Conservation (phyloP, 495 filamentous ascomycete species). For the Neurospora terricola region DNA sequence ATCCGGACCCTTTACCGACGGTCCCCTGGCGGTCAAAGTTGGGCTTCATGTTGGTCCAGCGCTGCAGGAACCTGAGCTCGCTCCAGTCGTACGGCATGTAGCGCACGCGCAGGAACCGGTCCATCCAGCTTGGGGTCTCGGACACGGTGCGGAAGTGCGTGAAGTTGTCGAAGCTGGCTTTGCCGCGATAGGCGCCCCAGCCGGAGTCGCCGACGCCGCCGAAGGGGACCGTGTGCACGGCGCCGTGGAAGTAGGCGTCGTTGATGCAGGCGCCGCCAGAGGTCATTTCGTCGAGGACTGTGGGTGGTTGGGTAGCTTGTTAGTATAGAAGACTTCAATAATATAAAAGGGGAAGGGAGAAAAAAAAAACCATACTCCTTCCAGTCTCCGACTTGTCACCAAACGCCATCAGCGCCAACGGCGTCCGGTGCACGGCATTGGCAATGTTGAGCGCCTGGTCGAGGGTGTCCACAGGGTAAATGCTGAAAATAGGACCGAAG, state of each 20-base stretch:
- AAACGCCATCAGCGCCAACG: slow-evolving; percentile 76
- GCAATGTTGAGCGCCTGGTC: slow-evolving; percentile 74
- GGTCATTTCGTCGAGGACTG: slow-evolving; percentile 52
- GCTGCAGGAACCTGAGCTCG: slow-evolving; percentile 46
- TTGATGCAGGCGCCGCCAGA: slow-evolving; percentile 77
- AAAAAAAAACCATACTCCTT: slow-evolving; percentile 36
- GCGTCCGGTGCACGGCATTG: slow-evolving; percentile 66
- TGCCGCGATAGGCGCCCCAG: slow-evolving; percentile 73
- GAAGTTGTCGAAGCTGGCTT: slow-evolving; percentile 76
- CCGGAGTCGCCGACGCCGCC: slow-evolving; percentile 87
- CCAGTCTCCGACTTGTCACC: slow-evolving; percentile 65
- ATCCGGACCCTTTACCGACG: slow-evolving; percentile 38
- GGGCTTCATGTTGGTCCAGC: slow-evolving; percentile 49
- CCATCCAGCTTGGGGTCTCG: slow-evolving; percentile 72
- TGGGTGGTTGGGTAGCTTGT: slow-evolving; percentile 10
- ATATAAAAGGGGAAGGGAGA: not conserved
- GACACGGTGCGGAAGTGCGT: slow-evolving; percentile 68
- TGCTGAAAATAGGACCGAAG: slow-evolving; percentile 81
- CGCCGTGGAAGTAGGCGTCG: slow-evolving; percentile 72
- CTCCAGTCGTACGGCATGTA: slow-evolving; percentile 63
- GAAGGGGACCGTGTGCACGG: slow-evolving; percentile 68
- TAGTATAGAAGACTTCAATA: slow-evolving; percentile 8
- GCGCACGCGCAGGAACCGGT: slow-evolving; percentile 59
- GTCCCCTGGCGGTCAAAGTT: slow-evolving; percentile 76
- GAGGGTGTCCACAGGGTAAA: slow-evolving; percentile 62